These are phyloP conservation scores for Adenanthera pavonina DNA, from an alignment of 306 rosid species.

Conservation along the genomic window DNA sequence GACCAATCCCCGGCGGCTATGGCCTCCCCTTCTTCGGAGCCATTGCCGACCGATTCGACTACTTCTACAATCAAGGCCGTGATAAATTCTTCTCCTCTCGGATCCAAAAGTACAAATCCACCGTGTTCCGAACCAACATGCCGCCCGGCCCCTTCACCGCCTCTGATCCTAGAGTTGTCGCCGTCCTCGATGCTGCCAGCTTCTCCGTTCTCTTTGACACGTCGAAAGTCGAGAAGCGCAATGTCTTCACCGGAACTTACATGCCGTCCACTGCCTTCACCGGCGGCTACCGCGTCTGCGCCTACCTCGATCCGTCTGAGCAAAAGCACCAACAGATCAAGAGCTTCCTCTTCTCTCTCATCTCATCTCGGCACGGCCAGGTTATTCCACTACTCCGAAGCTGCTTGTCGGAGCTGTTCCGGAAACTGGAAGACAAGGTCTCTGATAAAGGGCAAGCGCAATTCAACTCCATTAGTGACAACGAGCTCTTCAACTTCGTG, in stretches of 20 bases:
- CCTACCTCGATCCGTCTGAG: constrained; percentile 74
- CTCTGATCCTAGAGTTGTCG: constrained; percentile 56
- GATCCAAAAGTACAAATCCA: constrained; percentile 55
- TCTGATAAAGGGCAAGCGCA: constrained; percentile 35
- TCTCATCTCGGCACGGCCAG: constrained; percentile 51
- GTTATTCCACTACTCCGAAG: constrained; percentile 52
- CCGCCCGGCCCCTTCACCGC: constrained; percentile 82
- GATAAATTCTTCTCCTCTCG: constrained; percentile 58
- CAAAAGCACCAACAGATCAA: constrained; percentile 60
- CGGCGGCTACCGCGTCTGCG: constrained; percentile 72
- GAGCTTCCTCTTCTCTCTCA: constrained; percentile 45
- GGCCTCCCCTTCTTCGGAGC: constrained; percentile 71
- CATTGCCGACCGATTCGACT: constrained; percentile 62
- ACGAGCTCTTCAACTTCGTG: constrained; percentile 48
- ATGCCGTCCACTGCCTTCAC: constrained; percentile 72
- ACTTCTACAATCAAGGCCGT: constrained; percentile 74
- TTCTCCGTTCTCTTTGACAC: constrained; percentile 71
- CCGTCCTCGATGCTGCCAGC: constrained; percentile 65
- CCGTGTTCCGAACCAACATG: constrained; percentile 76
- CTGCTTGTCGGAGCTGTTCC: constrained; percentile 49
- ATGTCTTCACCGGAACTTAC: constrained; percentile 80
- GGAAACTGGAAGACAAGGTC: constrained; percentile 48
- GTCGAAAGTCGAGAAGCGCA: constrained; percentile 63
- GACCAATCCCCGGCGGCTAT: constrained; percentile 64
- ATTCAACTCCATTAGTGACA: constrained; percentile 52